Percentiles rank a stretch among this genome's conserved stretches.
Conservation (phyloP, 257 asterid genomes). For the Petunia secreta region DNA sequence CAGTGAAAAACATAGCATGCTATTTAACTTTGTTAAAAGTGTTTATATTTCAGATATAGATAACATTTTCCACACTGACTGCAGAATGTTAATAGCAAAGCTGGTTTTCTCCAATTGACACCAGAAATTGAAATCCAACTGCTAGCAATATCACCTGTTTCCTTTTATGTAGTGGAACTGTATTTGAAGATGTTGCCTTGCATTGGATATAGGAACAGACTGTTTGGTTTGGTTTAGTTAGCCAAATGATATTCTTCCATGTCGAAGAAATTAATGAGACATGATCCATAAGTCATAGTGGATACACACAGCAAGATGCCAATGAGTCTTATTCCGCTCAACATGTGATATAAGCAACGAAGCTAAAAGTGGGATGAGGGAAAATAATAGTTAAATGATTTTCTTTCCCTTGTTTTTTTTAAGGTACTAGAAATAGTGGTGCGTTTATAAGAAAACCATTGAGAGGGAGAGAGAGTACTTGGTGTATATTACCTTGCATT, state of each 20-base stretch:
- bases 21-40: neutral
- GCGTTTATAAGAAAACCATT: neutral
- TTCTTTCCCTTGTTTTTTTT: neutral
- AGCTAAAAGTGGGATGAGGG: neutral
- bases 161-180: neutral
- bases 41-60: neutral
- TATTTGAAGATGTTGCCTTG: neutral
- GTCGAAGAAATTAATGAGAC: neutral
- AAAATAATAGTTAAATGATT: no score
- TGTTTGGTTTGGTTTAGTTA: neutral
- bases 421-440: neutral
- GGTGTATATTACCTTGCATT: no score
- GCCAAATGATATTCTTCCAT: neutral
- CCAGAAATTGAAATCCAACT: neutral
- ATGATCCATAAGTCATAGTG: neutral
- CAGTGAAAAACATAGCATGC: neutral
- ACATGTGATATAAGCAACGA: neutral
- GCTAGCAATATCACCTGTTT: neutral
- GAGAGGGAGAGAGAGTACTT: neutral
- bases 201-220: neutral
- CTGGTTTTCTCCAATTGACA: neutral
- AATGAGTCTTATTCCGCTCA: neutral
- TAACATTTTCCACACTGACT: neutral
- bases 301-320: neutral
- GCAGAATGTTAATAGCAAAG: slow-evolving; percentile 14